Evolutionary conservation across 1,284 basidiomycete species (phyloP).

Genomic region (Phenoliferia sp.): DNA sequence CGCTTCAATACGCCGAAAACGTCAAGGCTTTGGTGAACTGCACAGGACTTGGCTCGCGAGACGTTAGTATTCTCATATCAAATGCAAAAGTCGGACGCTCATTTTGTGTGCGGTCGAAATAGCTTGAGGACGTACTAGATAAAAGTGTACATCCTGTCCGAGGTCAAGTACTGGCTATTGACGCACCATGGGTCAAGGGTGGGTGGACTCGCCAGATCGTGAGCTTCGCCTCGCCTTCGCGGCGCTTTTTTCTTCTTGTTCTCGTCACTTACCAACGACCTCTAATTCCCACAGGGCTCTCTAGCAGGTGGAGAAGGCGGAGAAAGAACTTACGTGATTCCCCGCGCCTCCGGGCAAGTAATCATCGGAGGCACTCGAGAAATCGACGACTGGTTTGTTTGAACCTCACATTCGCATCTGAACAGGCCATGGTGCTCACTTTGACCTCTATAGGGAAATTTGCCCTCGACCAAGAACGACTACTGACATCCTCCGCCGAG

Average conservation of each 20-base stretch:
- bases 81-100: too few species aligned
- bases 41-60: constrained; percentile 13
- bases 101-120: too few species aligned
- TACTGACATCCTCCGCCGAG: constrained; percentile 38
- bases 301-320: constrained; percentile 42
- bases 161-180: constrained; percentile 16
- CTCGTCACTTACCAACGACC: too few species aligned
- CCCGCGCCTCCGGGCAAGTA: constrained; percentile 41
- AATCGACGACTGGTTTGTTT: constrained; percentile 38
- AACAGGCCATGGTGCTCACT: background rate
- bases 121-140: constrained; percentile 14
- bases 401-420: background rate
- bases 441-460: constrained; percentile 18
- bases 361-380: constrained; percentile 45
- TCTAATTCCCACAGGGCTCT: too few species aligned
- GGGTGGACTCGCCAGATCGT: constrained; percentile 43
- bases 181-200: constrained; percentile 38
- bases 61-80: too few species aligned
- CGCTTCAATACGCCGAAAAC: background rate
- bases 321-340: constrained; percentile 44
- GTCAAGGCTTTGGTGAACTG: constrained; percentile 17
- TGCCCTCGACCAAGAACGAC: constrained; percentile 35
- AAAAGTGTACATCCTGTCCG: constrained; percentile 16
- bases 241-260: too few species aligned
- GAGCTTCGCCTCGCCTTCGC: too few species aligned